Base-by-base conservation (phyloP, 148 eudicot genomes). In the Chenopodium quinoa region DNA sequence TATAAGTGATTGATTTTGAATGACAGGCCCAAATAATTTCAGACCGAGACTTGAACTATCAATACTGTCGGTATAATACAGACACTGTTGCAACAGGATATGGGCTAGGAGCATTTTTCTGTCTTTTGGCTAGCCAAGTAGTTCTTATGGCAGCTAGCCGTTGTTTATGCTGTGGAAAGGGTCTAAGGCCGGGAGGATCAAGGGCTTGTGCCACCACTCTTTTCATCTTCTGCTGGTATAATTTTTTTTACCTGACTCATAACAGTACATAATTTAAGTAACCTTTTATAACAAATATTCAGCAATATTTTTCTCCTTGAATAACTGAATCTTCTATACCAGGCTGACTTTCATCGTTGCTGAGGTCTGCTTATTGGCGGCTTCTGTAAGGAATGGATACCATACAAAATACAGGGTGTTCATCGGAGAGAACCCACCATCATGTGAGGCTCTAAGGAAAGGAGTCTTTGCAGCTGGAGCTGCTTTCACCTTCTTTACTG, bases 381-480 rank as follows among this genome's bases (percentile, higher is more conserved):
- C 91, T 73, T 91, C 98, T 73, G 91, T 84, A 71, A 94, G 89
- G 71, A 94, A 94, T 40, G 92, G 91, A 5, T 87, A 91, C 78
- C 92, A 89, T 71, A 89, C 94, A 20, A 91, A 88, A 75, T 91
- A 89, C 76, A 84, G 83, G 71, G 69, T 82, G 22, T 78, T 68
- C 75, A 87, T 85, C 11, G 85, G 78, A 20, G 89, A 87, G 2
- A 72, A 82, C 22, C 80, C 88, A 23, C 96, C 91, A 11, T 88
- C 92, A 16, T 95, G 99, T 54, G 91, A 90, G 80, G 90, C 93
- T 13, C 85, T 93, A 70, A 91, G 99, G 76, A 89, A 93, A 87
- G 98, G 99, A 66, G 97, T 93, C 11, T 96, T 96, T 85, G 94
- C 97, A 54, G 93, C 99, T 4, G 97, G 93, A 34, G 99, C 98